These are phyloP conservation scores for Blastocystis sp. DNA, from an alignment of 352 stramenopile species.

Conservation along the genomic window DNA sequence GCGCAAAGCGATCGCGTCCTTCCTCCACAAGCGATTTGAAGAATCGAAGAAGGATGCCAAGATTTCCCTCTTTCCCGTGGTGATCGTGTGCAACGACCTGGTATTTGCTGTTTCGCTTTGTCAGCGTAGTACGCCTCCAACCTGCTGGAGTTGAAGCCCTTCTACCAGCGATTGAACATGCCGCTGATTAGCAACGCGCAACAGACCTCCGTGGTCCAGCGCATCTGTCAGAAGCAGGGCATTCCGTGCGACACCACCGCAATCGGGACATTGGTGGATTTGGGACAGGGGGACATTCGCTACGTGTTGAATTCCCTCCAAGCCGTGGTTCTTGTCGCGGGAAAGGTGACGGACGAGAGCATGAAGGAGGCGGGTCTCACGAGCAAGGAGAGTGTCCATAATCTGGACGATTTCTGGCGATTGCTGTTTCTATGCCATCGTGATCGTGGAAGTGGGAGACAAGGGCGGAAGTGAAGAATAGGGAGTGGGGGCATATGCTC, in stretches of 20 bases:
- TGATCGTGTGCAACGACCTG: slow-evolving; percentile 31
- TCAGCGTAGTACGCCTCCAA: slow-evolving; percentile 56
- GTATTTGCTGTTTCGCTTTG: neutral
- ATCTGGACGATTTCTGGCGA: slow-evolving; percentile 20
- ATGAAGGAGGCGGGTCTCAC: neutral
- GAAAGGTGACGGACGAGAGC: neutral
- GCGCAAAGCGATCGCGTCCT: neutral
- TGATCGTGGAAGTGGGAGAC: neutral
- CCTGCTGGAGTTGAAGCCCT: neutral
- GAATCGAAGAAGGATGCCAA: neutral
- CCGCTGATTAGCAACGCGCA: slow-evolving; percentile 7
- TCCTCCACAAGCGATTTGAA: slow-evolving; percentile 14
- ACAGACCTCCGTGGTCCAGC: slow-evolving; percentile 29
- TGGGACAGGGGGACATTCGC: slow-evolving; percentile 41
- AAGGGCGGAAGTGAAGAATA: neutral
- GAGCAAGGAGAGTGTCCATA: neutral
- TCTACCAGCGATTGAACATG: slow-evolving; percentile 15
- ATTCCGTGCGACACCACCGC: slow-evolving; percentile 11
- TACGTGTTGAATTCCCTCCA: slow-evolving; percentile 22
- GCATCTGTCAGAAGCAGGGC: neutral
- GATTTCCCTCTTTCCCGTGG: slow-evolving; percentile 14
- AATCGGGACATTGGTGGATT: neutral
- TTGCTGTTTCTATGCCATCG: slow-evolving; percentile 31
- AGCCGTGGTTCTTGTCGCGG: neutral
- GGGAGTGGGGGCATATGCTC: neutral